Conservation (phyloP, 129 eudicot species). For the Escallonia herrerae region DNA sequence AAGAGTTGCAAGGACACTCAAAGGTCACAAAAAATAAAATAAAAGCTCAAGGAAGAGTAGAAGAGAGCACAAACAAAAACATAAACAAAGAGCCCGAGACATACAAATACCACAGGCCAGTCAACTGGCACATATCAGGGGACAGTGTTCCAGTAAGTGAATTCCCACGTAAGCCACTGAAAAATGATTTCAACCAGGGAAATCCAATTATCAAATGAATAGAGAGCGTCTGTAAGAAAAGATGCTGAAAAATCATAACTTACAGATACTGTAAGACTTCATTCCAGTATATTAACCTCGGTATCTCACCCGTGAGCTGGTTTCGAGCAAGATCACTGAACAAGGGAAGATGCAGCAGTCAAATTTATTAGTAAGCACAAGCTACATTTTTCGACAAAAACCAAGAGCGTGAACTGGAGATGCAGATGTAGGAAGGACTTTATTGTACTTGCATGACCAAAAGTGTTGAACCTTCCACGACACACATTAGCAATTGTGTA, state of each 20-base stretch:
- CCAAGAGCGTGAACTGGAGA: no score
- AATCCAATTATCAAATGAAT: not conserved
- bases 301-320: slow-evolving; percentile 72
- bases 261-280: slow-evolving; percentile 86
- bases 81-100: slow-evolving; percentile 11
- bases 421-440: no score
- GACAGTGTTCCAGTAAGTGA: slow-evolving; percentile 68
- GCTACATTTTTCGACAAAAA: not conserved
- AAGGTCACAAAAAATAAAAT: not conserved
- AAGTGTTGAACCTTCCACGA: no score
- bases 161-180: slow-evolving; percentile 69
- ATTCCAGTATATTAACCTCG: slow-evolving; percentile 83
- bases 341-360: not conserved
- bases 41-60: not conserved
- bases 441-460: no score
- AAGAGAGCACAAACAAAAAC: not conserved
- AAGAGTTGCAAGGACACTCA: not conserved
- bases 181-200: not conserved
- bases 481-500: not conserved
- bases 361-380: not conserved
- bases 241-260: slow-evolving; percentile 9
- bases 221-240: not conserved
- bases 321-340: slow-evolving; percentile 73
- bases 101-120: slow-evolving; percentile 94
- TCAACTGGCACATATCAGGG: slow-evolving; percentile 85